phyloP scores from a whole-genome alignment of 805 yeast genomes.

The Yarrowia porcina region DNA sequence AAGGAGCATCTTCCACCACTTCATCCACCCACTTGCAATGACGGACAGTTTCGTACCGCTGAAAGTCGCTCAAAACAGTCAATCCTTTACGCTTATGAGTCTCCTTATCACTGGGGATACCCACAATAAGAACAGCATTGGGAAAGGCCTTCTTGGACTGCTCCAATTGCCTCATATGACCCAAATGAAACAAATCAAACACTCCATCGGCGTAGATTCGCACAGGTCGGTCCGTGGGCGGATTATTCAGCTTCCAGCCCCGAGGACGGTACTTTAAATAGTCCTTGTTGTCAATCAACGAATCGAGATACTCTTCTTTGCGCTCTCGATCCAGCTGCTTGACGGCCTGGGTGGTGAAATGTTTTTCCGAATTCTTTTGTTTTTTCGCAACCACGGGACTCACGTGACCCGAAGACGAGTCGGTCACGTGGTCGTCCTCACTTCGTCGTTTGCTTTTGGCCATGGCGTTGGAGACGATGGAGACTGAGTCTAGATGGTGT shows the following conservation, averaged over 20 bases:
- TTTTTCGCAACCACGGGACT: neutral
- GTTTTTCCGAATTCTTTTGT: neutral
- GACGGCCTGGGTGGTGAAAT: slow-evolving; percentile 18
- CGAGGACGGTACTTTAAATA: slow-evolving; percentile 49
- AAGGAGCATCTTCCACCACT: slow-evolving; percentile 90
- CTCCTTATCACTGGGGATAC: slow-evolving; percentile 84
- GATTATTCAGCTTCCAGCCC: slow-evolving; percentile 74
- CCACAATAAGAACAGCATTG: slow-evolving; percentile 81
- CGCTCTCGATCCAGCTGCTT: slow-evolving; percentile 17
- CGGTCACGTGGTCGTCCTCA: slow-evolving; percentile 6
- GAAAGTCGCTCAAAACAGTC: slow-evolving; percentile 84
- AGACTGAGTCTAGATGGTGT: neutral
- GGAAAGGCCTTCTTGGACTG: slow-evolving; percentile 92
- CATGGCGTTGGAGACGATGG: too few relatives aligned
- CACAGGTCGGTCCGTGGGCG: slow-evolving; percentile 81
- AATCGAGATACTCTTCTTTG: slow-evolving; percentile 19
- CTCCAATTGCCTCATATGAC: slow-evolving; percentile 96
- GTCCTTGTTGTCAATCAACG: slow-evolving; percentile 24
- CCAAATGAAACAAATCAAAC: slow-evolving; percentile 92
- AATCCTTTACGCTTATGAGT: slow-evolving; percentile 92
- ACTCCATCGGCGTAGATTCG: slow-evolving; percentile 98
- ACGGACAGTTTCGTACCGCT: slow-evolving; percentile 82
- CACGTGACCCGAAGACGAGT: neutral
- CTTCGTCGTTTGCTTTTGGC: neutral
- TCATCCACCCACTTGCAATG: slow-evolving; percentile 99